Conservation (phyloP, 116 monocot genomes). For the Papilionanthe hybrid region DNA sequence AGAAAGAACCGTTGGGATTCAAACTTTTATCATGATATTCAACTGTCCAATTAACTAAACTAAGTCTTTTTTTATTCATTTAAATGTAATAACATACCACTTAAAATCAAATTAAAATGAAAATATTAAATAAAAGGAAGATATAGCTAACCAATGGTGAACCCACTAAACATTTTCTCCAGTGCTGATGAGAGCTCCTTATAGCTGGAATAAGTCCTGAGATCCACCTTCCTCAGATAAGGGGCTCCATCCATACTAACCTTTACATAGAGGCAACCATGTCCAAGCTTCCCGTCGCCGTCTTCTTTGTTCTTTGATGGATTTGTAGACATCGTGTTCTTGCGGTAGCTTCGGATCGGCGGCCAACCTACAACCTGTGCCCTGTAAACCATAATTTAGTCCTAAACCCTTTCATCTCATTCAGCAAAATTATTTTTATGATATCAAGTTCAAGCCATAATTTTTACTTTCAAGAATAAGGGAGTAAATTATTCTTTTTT, state of each 20-base stretch:
- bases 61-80: neutral
- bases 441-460: neutral
- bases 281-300: constrained; percentile 22
- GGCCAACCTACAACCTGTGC: constrained; percentile 46
- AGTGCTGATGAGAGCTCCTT: constrained; percentile 38
- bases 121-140: neutral
- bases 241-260: constrained; percentile 52
- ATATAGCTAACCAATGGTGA: constrained; percentile 31
- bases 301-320: constrained; percentile 33
- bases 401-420: neutral
- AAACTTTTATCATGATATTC: neutral
- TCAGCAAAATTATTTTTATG: neutral
- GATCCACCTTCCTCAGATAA: constrained; percentile 41
- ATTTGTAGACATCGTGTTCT: constrained; percentile 36
- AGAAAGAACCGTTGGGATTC: neutral
- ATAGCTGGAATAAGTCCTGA: constrained; percentile 32
- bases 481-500: neutral
- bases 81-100: neutral
- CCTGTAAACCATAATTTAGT: constrained; percentile 7
- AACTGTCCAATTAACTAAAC: neutral
- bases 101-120: neutral
- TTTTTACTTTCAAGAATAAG: neutral
- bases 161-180: constrained; percentile 42
- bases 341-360: constrained; percentile 41
- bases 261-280: constrained; percentile 32